Evolutionary conservation across 108 stramenopile species (phyloP).

Genomic region (Cyclotella sp.): DNA sequence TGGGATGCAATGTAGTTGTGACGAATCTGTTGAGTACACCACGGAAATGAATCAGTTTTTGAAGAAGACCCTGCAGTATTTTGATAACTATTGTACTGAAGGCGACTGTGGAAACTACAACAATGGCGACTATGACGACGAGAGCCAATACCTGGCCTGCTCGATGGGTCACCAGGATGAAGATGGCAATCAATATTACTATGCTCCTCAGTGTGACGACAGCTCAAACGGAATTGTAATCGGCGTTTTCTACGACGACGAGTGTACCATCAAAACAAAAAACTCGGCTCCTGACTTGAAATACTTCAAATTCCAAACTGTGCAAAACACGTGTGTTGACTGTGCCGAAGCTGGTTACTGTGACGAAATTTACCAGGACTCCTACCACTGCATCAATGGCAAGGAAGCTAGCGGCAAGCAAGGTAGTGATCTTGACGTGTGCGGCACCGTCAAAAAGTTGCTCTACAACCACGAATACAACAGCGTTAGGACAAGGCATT

Average conservation of each 20-base stretch:
- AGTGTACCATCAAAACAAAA: slow-evolving; percentile 61
- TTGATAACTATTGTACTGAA: slow-evolving; percentile 40
- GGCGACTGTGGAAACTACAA: slow-evolving; percentile 40
- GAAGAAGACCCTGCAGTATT: slow-evolving; percentile 29
- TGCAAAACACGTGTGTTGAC: slow-evolving; percentile 49
- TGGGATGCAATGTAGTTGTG: slow-evolving; percentile 41
- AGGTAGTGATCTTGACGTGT: slow-evolving; percentile 49
- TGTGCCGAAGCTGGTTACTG: slow-evolving; percentile 47
- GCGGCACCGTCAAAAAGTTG: slow-evolving; percentile 50
- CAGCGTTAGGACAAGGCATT: slow-evolving; percentile 33
- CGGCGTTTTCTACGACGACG: slow-evolving; percentile 65
- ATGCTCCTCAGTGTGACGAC: slow-evolving; percentile 55
- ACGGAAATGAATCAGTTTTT: slow-evolving; percentile 42
- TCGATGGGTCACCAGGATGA: slow-evolving; percentile 45
- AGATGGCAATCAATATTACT: slow-evolving; percentile 57
- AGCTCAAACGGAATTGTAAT: slow-evolving; percentile 49
- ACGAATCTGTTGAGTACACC: slow-evolving; percentile 54
- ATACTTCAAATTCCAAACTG: slow-evolving; percentile 49
- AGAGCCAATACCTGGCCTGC: slow-evolving; percentile 57
- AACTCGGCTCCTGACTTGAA: slow-evolving; percentile 39
- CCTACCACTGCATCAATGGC: slow-evolving; percentile 57
- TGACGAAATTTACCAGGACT: slow-evolving; percentile 42
- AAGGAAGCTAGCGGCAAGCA: slow-evolving; percentile 34
- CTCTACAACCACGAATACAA: slow-evolving; percentile 42
- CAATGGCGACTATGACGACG: slow-evolving; percentile 40